Percentiles rank a stretch among this genome's conserved stretches.
Evolutionary conservation across 306 rosid species (phyloP).

Genomic region (Psophocarpus tetragonolobus): DNA sequence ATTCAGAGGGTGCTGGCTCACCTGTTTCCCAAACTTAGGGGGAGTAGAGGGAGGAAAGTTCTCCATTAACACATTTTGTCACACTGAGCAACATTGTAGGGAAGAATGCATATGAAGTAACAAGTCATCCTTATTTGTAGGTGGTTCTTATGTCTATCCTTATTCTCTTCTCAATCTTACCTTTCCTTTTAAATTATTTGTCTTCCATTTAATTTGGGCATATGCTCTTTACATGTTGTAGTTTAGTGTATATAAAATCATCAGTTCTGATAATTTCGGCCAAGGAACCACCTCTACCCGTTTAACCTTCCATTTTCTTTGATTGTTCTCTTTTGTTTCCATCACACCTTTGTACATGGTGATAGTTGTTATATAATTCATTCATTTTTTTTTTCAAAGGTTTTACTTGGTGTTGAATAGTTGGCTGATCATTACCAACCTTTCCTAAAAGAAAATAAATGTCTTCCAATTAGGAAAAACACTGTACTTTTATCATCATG

Average conservation of each 20-base stretch:
- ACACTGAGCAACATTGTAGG: conserved; percentile 33
- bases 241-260: conserved; percentile 72
- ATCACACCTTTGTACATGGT: conserved; percentile 7
- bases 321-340: background rate
- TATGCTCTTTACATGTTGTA: conserved; percentile 52
- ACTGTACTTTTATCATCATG: background rate
- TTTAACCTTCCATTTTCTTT: background rate
- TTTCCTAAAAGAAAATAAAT: background rate
- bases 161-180: background rate
- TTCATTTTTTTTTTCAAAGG: background rate
- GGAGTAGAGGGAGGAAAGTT: conserved; percentile 34
- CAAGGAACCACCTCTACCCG: conserved; percentile 30
- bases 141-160: conserved; percentile 27
- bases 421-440: background rate
- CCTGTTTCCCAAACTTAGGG: conserved; percentile 60
- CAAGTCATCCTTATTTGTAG: conserved; percentile 5
- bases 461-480: background rate
- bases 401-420: background rate
- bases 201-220: conserved; percentile 60
- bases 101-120: conserved; percentile 39
- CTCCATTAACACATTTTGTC: conserved; percentile 56
- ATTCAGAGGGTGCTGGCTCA: conserved; percentile 55
- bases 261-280: conserved; percentile 47
- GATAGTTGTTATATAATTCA: conserved; percentile 9
- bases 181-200: conserved; percentile 32